Evolutionary conservation across 441 rosid genomes (phyloP).

Genomic region (Pelargonium cotyledonis): DNA sequence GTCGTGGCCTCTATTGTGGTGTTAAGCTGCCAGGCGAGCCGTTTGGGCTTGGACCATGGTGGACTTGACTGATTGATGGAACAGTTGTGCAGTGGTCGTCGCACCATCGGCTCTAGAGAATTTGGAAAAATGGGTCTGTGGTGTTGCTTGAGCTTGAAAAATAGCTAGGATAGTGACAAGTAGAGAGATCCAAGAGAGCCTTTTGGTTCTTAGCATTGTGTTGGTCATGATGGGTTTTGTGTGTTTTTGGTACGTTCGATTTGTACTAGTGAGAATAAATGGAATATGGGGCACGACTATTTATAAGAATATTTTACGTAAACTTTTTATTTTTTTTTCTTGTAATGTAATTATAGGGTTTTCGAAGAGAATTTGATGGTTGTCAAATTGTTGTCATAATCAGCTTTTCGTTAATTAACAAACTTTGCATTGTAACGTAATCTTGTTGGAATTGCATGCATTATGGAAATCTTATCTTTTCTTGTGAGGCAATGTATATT

Average conservation of each 20-base stretch:
- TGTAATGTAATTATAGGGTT: too few species aligned
- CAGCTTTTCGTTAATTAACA: neutral
- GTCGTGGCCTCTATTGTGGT: too few species aligned
- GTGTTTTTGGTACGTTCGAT: neutral
- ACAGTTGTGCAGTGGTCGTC: conserved; percentile 11
- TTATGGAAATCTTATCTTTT: neutral
- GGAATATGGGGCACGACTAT: neutral
- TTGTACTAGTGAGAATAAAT: neutral
- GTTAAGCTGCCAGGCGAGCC: conserved; percentile 29
- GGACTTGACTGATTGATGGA: conserved; percentile 25
- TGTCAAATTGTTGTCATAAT: neutral
- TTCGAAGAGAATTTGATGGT: neutral
- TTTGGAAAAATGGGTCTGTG: conserved; percentile 36
- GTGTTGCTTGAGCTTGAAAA: neutral
- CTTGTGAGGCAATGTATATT: too few species aligned
- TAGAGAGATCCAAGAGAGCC: neutral
- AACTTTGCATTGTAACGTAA: neutral
- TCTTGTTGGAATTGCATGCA: neutral
- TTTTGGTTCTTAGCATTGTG: neutral
- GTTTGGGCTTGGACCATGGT: conserved; percentile 24
- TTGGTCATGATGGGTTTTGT: too few species aligned
- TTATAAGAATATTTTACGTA: neutral
- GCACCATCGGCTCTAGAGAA: conserved; percentile 19
- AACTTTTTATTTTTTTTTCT: too few species aligned
- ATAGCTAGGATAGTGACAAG: neutral